Evolutionary conservation across 192 early-diverging fungal genomes (phyloP), one percentile per base, ranked within the genome.

Genomic region (Ambispora gerdemannii): DNA sequence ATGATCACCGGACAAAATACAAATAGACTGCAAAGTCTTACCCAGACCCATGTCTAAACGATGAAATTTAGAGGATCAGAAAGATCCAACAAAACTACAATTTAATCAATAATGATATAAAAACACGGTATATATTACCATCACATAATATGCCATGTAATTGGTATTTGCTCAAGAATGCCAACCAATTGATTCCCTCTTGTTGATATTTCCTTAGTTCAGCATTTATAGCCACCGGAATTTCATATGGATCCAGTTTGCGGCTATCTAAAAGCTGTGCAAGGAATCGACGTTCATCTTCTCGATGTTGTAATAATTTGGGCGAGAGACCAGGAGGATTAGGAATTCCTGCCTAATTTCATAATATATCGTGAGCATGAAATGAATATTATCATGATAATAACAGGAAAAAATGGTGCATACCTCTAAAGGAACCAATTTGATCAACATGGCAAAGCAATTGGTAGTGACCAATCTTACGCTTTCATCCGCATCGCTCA

Each of bases 161-260:
- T 69, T 95, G 92, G 73, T 96, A 99, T 67, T 93, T 89, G 77
- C 94, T 95, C 67, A 99, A 82, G 75, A 99, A 99, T 15, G 94
- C 93, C 63, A 99, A 80, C 97, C 97, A 99, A 82, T 91, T 95
- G 34, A 99, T 92, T 53, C 97, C 97, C 66, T 98, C 97, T 76
- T 96, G 94, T 76, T 99, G 97, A 81, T 99, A 99, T 78, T 88
- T 86, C 62, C 97, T 81, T 69, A 99, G 77, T 66, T 95, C 92
- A 0, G 95, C 97, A 34, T 93, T 93, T 78, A 99, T 91, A n/a
- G 80, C 86, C 34, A 93, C 88, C 0, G 95, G 94, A 25, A 99
- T 86, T 20, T 80, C 70, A 78, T 91, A 96, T n/a, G 87, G 83
- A 62, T 96, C 92, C 8, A 97, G 81, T 67, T 94, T 92, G 15